Base-by-base conservation (phyloP, 176 grass and related monocot species). In the Phoenix dactylifera region DNA sequence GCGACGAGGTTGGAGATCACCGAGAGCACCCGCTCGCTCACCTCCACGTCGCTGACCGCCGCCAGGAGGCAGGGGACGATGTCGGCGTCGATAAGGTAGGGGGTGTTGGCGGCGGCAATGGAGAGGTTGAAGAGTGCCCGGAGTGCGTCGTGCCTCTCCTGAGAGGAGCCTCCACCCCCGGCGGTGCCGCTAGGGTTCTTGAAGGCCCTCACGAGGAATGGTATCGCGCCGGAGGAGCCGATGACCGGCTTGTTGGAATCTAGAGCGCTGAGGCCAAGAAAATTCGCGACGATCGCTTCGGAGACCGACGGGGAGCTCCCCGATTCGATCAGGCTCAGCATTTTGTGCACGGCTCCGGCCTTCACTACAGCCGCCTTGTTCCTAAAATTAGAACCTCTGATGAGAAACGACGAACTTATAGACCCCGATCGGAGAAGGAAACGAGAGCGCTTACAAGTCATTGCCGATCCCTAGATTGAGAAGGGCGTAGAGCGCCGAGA, bases 291-390 rank as follows among this genome's bases (percentile, higher is more conserved):
- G 10, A 85, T 76, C 20, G 84, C 81, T 69, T 74, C 84, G 30
- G 72, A 83, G 5, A 88, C 22, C 1, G 51, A 18, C 18, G 50
- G 44, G 10, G 65, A 68, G 18, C 26, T 63, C 15, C 18, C 51
- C 1, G 66, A 62, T 25, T 24, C 17, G 19, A 76, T 81, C 69
- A 92, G 70, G 56, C 73, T 25, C 26, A 98, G 76, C 93, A 98
- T 89, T 77, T 98, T 98, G 72, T 98, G 93, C 65, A 92, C 73
- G 9, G 84, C 83, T 9, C 93, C 93, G 7, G 87, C 81, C 60
- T 98, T 83, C 49, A 92, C 87, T 72, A 98, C 88, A 66, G 84
- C 87, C n/a, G 73, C 81, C 81, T 92, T 98, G 78, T 98, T 98
- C 70, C 93, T 98, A 50, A n/a, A 20, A 75, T 58, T 16, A 63